Percentiles rank a stretch among this genome's conserved stretches.
Conservation (phyloP, 164 flowering plant species). For the Aristolochia fimbriata region DNA sequence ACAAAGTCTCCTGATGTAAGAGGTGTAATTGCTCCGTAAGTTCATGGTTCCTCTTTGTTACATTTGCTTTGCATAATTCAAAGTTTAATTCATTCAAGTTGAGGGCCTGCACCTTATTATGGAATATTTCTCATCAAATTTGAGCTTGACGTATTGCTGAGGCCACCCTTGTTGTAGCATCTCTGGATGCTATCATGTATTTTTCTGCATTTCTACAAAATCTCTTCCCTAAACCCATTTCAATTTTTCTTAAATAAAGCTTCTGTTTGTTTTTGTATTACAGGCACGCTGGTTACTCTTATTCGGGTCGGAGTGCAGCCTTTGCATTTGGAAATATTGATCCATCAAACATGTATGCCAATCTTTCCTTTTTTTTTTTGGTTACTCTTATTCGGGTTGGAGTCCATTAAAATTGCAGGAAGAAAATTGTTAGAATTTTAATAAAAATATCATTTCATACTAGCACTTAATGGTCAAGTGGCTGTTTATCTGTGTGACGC, state of each 20-base stretch:
- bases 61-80: not conserved
- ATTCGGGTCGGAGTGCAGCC: slow-evolving; percentile 96
- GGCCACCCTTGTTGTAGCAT: too few species aligned
- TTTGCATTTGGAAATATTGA: slow-evolving; percentile 92
- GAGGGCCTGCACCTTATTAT: too few species aligned
- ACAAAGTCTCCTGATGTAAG: slow-evolving; percentile 75
- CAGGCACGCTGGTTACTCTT: slow-evolving; percentile 99
- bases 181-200: too few species aligned
- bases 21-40: slow-evolving; percentile 98
- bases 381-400: not conserved
- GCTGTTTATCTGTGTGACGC: too few species aligned
- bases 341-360: slow-evolving; percentile 66
- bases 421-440: too few species aligned
- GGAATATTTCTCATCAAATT: too few species aligned
- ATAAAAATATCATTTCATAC: too few species aligned
- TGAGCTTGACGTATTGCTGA: too few species aligned
- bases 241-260: not conserved
- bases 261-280: slow-evolving; percentile 11
- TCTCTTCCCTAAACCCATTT: too few species aligned
- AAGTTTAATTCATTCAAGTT: not conserved
- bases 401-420: too few species aligned
- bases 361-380: not conserved
- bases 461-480: too few species aligned
- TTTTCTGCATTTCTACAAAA: too few species aligned
- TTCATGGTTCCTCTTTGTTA: slow-evolving; percentile 2